Conservation (phyloP, 352 stramenopile species). For the Phytophthora hibernalis region DNA sequence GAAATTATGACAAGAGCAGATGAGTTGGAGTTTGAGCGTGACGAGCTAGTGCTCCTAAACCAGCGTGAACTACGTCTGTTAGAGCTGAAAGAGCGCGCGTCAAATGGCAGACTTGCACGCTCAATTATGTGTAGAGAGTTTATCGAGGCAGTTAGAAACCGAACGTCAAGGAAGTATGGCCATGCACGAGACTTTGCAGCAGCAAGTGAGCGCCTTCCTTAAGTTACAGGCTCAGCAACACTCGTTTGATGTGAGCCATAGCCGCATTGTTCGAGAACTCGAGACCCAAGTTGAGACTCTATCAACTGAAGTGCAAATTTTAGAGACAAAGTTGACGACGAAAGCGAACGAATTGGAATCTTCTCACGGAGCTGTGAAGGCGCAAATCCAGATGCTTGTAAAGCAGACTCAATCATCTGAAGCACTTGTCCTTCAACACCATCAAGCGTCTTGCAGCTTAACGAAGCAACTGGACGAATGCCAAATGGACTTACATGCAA, state of each 20-base stretch:
- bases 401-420: constrained; percentile 5
- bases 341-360: constrained; percentile 7
- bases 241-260: constrained; percentile 21
- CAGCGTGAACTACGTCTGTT: not conserved
- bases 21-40: constrained; percentile 17
- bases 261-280: constrained; percentile 20
- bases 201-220: constrained; percentile 17
- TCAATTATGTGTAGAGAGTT: not conserved
- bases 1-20: not conserved
- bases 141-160: constrained; percentile 15
- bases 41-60: constrained; percentile 12
- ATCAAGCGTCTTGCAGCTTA: not conserved
- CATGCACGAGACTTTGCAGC: constrained; percentile 24
- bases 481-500: constrained; percentile 18
- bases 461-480: constrained; percentile 20
- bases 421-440: not conserved
- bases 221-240: constrained; percentile 21
- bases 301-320: not conserved
- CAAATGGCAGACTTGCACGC: not conserved
- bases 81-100: constrained; percentile 5
- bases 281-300: constrained; percentile 11
- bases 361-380: not conserved
- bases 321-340: constrained; percentile 4
- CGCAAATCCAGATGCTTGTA: constrained; percentile 1
- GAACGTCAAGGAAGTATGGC: constrained; percentile 19